Conservation (phyloP, 148 eudicot species). For the Camellia japonica region DNA sequence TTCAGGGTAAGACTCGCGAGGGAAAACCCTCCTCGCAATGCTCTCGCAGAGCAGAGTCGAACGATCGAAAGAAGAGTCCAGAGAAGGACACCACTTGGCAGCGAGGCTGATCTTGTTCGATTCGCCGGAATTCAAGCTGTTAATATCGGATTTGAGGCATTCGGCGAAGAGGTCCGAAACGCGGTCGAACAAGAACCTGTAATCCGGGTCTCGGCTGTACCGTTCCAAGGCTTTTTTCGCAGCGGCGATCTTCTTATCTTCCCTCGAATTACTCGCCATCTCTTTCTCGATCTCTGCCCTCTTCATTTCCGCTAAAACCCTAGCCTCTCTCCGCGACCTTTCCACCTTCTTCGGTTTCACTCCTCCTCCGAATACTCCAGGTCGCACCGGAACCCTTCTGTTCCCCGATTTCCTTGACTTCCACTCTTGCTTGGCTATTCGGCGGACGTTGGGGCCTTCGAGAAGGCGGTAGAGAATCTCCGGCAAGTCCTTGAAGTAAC, state of each 20-base stretch:
- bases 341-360: neutral
- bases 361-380: neutral
- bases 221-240: neutral
- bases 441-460: neutral
- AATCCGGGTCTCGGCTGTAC: slow-evolving; percentile 5
- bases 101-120: neutral
- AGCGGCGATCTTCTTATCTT: neutral
- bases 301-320: neutral
- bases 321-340: neutral
- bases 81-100: neutral
- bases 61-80: neutral
- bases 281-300: neutral
- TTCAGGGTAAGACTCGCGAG: neutral
- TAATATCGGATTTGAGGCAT: neutral
- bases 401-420: neutral
- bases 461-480: slow-evolving; percentile 5
- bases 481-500: slow-evolving; percentile 7
- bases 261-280: neutral
- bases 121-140: neutral
- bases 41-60: neutral
- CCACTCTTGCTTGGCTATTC: neutral
- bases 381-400: neutral
- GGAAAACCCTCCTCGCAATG: neutral
- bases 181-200: neutral
- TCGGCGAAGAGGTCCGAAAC: slow-evolving; percentile 2